Percentiles rank a stretch among this genome's conserved stretches.
These are phyloP conservation scores for Vanrija sp. DNA, from an alignment of 1,284 basidiomycete species.

Conservation along the genomic window DNA sequence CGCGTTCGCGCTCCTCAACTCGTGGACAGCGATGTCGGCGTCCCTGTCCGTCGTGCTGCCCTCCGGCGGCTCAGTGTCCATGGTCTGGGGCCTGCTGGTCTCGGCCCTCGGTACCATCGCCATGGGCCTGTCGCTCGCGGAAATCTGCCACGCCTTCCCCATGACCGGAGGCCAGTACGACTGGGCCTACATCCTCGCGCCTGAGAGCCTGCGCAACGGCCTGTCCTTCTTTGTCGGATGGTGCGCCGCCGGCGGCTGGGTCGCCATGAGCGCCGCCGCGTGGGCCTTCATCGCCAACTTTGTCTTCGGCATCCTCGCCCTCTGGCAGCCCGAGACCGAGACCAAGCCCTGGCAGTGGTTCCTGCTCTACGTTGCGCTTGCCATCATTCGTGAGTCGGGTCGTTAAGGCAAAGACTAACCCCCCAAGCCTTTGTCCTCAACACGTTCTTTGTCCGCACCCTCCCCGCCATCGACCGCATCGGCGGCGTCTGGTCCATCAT, in stretches of 20 bases:
- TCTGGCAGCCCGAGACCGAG: slow-evolving; percentile 37
- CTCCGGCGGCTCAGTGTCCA: slow-evolving; percentile 38
- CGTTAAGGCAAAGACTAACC: no score
- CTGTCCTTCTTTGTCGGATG: slow-evolving; percentile 13
- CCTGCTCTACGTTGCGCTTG: slow-evolving; percentile 22
- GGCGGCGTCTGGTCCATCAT: slow-evolving; percentile 32
- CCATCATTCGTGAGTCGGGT: not conserved
- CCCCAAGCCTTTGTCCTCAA: slow-evolving; percentile 4
- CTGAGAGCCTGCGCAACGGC: not conserved
- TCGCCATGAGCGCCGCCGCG: slow-evolving; percentile 42
- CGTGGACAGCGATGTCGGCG: slow-evolving; percentile 10
- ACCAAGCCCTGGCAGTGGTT: slow-evolving; percentile 22
- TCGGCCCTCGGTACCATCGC: slow-evolving; percentile 28
- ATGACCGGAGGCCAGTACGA: slow-evolving; percentile 41
- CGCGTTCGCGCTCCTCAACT: slow-evolving; percentile 20
- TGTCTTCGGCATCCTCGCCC: slow-evolving; percentile 35
- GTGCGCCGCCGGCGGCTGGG: slow-evolving; percentile 38
- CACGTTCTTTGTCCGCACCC: slow-evolving; percentile 8
- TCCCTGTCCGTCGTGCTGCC: slow-evolving; percentile 26
- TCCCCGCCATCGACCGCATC: slow-evolving; percentile 8
- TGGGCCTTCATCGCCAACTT: slow-evolving; percentile 21
- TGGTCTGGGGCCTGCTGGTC: slow-evolving; percentile 45
- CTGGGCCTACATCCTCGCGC: slow-evolving; percentile 19
- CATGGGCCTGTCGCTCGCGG: slow-evolving; percentile 25
- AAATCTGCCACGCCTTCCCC: slow-evolving; percentile 10